phyloP scores from a whole-genome alignment of 805 yeast genomes.

The Candida silvatica region DNA sequence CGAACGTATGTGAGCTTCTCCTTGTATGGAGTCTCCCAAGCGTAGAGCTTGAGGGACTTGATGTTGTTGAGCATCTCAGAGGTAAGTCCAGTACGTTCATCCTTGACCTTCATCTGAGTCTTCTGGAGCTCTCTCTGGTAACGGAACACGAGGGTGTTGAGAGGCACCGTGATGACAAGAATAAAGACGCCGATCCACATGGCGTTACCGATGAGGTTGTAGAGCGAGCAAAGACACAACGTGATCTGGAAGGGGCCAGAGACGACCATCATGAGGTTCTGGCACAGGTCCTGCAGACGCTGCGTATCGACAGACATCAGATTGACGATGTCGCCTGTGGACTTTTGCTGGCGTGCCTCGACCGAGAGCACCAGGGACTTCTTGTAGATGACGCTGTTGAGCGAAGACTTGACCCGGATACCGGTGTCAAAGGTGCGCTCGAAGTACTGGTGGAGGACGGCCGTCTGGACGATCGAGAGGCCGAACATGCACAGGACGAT shows the following conservation, averaged over 20 bases:
- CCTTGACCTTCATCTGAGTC: conserved; percentile 82
- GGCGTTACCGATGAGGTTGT: conserved; percentile 70
- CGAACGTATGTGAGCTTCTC: conserved; percentile 71
- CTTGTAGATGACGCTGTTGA: conserved; percentile 59
- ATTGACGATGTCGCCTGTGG: conserved; percentile 91
- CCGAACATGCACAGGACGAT: conserved; percentile 69
- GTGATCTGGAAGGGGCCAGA: conserved; percentile 87
- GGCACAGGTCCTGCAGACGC: conserved; percentile 75
- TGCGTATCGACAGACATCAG: conserved; percentile 92
- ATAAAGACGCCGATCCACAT: conserved; percentile 95
- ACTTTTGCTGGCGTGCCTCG: conserved; percentile 60
- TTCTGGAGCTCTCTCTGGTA: conserved; percentile 68
- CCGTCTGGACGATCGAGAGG: conserved; percentile 71
- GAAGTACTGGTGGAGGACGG: conserved; percentile 71
- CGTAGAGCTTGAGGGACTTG: conserved; percentile 86
- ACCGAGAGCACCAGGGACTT: conserved; percentile 63
- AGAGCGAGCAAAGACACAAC: conserved; percentile 65
- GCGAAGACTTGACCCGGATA: conserved; percentile 63
- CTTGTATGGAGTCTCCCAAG: conserved; percentile 89
- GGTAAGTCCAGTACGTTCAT: conserved; percentile 82
- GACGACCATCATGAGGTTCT: conserved; percentile 75
- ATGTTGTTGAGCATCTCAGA: conserved; percentile 86
- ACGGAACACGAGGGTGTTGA: conserved; percentile 63
- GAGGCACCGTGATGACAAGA: conserved; percentile 69
- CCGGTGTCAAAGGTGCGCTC: conserved; percentile 68